Evolutionary conservation across 139 green algal species (phyloP).

Genomic region (Volvox africanus): DNA sequence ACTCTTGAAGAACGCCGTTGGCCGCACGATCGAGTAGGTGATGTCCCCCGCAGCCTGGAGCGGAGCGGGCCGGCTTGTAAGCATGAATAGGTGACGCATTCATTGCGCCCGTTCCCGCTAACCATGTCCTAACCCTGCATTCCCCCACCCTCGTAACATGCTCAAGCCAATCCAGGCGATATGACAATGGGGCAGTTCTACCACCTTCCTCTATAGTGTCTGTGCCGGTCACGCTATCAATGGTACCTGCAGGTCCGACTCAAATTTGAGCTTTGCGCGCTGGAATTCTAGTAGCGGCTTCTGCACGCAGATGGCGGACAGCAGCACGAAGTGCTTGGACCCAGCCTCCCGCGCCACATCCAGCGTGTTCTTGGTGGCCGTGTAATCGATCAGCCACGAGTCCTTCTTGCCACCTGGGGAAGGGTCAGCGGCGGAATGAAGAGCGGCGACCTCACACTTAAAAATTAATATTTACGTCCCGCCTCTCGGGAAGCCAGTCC

Average conservation of each 20-base stretch:
- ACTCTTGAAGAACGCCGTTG: constrained; percentile 99
- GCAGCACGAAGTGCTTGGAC: constrained; percentile 94
- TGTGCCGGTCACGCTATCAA: too few relatives aligned
- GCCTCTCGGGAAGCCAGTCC: too few relatives aligned
- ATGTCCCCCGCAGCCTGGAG: constrained; percentile 78
- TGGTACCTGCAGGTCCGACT: constrained; percentile 89
- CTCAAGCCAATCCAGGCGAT: neutral
- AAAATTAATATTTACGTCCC: too few relatives aligned
- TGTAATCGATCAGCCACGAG: constrained; percentile 98
- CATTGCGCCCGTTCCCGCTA: too few relatives aligned
- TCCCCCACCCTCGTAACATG: too few relatives aligned
- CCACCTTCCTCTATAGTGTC: too few relatives aligned
- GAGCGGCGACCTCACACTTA: too few relatives aligned
- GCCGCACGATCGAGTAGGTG: constrained; percentile 96
- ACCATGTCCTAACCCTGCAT: too few relatives aligned
- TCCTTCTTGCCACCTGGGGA: constrained; percentile 85
- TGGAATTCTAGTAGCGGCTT: constrained; percentile 99
- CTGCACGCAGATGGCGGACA: constrained; percentile 99
- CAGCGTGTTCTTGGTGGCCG: constrained; percentile 94
- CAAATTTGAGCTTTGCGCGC: constrained; percentile 97
- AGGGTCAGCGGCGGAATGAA: neutral
- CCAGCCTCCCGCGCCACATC: constrained; percentile 80
- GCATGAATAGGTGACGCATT: too few relatives aligned
- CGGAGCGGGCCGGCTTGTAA: too few relatives aligned
- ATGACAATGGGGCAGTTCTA: too few relatives aligned